phyloP scores from a whole-genome alignment of 495 filamentous ascomycete species.

The Chlorociboria aeruginascens region DNA sequence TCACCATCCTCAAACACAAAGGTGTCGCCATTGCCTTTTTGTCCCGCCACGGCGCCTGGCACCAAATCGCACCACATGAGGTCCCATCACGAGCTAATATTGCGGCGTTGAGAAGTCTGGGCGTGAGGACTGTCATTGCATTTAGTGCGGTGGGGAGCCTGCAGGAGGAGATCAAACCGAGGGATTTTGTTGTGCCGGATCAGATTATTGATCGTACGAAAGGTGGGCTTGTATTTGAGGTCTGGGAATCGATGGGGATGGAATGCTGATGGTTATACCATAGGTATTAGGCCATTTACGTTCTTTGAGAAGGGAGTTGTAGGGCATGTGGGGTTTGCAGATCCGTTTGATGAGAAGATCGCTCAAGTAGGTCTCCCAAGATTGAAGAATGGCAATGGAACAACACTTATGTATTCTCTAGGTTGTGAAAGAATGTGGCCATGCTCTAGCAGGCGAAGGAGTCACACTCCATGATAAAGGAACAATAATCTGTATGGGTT shows the following conservation, averaged over 20 bases:
- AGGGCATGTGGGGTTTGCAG: slow-evolving; percentile 88
- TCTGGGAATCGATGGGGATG: background rate
- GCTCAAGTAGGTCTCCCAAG: slow-evolving; percentile 28
- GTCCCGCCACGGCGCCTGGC: slow-evolving; percentile 78
- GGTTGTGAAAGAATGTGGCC: slow-evolving; percentile 60
- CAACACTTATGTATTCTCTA: background rate
- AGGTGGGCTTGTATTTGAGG: slow-evolving; percentile 36
- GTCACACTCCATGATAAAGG: slow-evolving; percentile 68
- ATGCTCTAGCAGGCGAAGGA: slow-evolving; percentile 65
- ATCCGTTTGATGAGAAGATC: slow-evolving; percentile 79
- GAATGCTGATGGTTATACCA: background rate
- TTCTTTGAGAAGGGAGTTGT: slow-evolving; percentile 94
- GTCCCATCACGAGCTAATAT: slow-evolving; percentile 89
- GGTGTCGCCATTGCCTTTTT: slow-evolving; percentile 83
- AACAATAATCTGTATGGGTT: slow-evolving; percentile 83
- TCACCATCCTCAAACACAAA: slow-evolving; percentile 76
- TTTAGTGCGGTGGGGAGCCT: slow-evolving; percentile 93
- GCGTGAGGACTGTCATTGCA: slow-evolving; percentile 80
- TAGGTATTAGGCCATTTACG: slow-evolving; percentile 64
- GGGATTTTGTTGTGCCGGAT: slow-evolving; percentile 92
- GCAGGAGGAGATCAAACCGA: slow-evolving; percentile 79
- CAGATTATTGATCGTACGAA: slow-evolving; percentile 98
- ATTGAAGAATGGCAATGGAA: background rate
- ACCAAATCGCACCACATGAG: slow-evolving; percentile 86
- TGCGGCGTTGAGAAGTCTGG: slow-evolving; percentile 78